A percentile compares a stretch with the other conserved stretches of the same genome.
Evolutionary conservation across 306 rosid species (phyloP).

Genomic region (Quercus mongolica): DNA sequence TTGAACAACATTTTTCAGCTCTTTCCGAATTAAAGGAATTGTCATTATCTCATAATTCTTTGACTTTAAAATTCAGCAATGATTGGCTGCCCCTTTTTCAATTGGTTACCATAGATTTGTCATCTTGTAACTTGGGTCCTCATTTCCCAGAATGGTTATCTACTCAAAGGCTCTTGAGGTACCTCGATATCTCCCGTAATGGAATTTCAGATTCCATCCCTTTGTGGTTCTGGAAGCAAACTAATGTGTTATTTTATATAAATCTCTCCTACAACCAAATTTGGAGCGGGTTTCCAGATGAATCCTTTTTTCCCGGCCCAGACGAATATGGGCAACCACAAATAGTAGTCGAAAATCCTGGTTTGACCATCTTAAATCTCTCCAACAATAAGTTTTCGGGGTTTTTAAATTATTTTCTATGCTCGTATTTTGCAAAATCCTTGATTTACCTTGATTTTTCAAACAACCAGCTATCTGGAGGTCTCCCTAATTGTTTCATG

Average conservation of each 20-base stretch:
- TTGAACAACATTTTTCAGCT: not conserved
- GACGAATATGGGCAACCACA: too few species aligned
- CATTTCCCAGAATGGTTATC: conserved; percentile 28
- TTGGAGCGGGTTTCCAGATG: not conserved
- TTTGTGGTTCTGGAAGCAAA: conserved; percentile 14
- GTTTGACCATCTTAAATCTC: not conserved
- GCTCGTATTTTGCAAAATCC: not conserved
- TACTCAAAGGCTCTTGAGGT: not conserved
- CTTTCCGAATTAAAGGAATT: too few species aligned
- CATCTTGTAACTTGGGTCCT: conserved; percentile 23
- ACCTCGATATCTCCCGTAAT: not conserved
- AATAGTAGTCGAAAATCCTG: too few species aligned
- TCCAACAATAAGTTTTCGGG: conserved; percentile 10
- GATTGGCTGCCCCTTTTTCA: not conserved
- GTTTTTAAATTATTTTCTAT: not conserved
- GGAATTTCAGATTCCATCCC: conserved; percentile 18
- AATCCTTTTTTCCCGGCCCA: too few species aligned
- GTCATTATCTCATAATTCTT: conserved; percentile 3
- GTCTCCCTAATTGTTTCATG: conserved; percentile 16
- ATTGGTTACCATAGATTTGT: not conserved
- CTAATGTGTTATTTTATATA: not conserved
- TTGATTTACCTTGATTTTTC: conserved; percentile 6
- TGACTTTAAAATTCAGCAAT: not conserved
- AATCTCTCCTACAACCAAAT: conserved; percentile 25
- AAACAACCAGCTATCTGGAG: not conserved